Conservation (phyloP, 495 filamentous ascomycete species). For the Xylaria intraflava region DNA sequence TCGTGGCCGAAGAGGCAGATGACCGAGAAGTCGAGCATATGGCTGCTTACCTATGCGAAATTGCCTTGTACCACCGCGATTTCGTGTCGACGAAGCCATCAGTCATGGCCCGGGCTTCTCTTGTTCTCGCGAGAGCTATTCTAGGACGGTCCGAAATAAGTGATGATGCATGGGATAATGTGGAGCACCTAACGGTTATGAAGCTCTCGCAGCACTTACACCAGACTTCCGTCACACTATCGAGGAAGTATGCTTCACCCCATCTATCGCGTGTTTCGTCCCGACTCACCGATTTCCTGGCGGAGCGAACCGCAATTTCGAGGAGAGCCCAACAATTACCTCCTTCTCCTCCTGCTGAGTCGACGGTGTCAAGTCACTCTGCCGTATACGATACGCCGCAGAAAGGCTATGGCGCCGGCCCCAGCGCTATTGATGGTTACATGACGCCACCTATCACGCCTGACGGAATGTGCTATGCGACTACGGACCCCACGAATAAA, state of each 20-base stretch:
- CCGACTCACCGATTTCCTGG: conserved; percentile 79
- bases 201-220: conserved; percentile 80
- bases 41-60: conserved; percentile 88
- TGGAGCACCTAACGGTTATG: conserved; percentile 74
- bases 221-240: conserved; percentile 76
- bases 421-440: conserved; percentile 69
- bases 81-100: conserved; percentile 88
- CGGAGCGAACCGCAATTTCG: conserved; percentile 68
- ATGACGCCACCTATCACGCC: conserved; percentile 95
- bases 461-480: conserved; percentile 60
- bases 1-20: conserved; percentile 58
- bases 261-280: conserved; percentile 76
- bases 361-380: conserved; percentile 45
- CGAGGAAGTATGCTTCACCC: conserved; percentile 78
- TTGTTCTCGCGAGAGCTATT: conserved; percentile 82
- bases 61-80: conserved; percentile 90
- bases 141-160: conserved; percentile 69
- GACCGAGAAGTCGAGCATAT: conserved; percentile 90
- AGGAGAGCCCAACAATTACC: conserved; percentile 46
- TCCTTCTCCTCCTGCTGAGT: conserved; percentile 63
- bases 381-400: conserved; percentile 73
- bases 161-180: conserved; percentile 70
- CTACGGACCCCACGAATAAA: conserved; percentile 37
- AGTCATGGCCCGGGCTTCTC: conserved; percentile 77
- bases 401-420: conserved; percentile 60